Evolutionary conservation across 371 early-diverging fungal genomes (phyloP).

Genomic region (Fennellomyces sp.): DNA sequence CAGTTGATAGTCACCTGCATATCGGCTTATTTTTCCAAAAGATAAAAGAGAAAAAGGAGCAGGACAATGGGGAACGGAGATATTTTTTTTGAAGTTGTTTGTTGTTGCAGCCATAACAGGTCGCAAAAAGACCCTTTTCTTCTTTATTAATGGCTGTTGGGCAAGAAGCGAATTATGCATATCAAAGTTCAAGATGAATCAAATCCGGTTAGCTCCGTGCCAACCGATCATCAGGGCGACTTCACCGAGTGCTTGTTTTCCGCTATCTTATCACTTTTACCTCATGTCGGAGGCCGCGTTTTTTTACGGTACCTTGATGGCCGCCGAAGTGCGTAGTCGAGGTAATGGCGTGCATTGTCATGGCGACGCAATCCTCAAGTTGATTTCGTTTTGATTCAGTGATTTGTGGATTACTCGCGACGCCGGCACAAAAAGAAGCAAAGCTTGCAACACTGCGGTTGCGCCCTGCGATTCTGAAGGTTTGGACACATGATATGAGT

Average conservation of each 20-base stretch:
- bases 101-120: no score
- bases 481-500: conserved; percentile 4
- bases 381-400: conserved; percentile 19
- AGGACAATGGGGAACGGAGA: not conserved
- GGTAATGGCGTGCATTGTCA: conserved; percentile 17
- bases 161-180: not conserved
- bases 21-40: not conserved
- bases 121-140: not conserved
- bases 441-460: conserved; percentile 25
- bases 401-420: conserved; percentile 29
- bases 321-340: conserved; percentile 28
- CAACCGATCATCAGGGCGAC: no score
- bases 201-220: not conserved
- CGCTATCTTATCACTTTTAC: not conserved
- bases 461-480: conserved; percentile 32
- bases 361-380: no score
- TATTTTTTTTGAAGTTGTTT: conserved; percentile 4
- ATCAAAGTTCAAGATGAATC: not conserved
- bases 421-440: conserved; percentile 9
- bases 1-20: not conserved
- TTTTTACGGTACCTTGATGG: conserved; percentile 48
- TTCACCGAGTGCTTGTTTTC: no score
- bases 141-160: not conserved
- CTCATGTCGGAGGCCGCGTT: conserved; percentile 26
- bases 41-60: not conserved